Conservation (phyloP, 169 alveolate genomes). For the Plasmodium gonderi region DNA sequence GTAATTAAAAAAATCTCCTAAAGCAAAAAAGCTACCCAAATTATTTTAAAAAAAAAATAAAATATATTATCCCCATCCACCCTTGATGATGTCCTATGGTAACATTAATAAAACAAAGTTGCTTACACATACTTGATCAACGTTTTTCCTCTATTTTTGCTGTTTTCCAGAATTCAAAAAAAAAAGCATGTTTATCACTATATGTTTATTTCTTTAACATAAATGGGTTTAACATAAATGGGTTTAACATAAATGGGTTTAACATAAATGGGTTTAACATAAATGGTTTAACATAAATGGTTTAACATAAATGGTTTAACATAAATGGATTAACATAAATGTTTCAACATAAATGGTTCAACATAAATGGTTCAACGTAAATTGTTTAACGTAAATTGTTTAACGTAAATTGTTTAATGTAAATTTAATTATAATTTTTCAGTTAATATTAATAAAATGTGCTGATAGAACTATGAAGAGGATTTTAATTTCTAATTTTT, state of each 20-base stretch:
- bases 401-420: not conserved
- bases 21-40: not conserved
- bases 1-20: not conserved
- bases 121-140: not conserved
- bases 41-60: not conserved
- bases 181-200: not conserved
- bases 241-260: too few species aligned
- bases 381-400: too few species aligned
- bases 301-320: too few species aligned
- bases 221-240: too few species aligned
- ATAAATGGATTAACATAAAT: too few species aligned
- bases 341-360: too few species aligned
- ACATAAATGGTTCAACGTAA: too few species aligned
- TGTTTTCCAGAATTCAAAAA: not conserved
- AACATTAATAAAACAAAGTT: not conserved
- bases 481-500: not conserved
- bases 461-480: not conserved
- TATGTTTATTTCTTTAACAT: too few species aligned
- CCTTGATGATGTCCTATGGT: not conserved
- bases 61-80: not conserved
- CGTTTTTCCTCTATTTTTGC: not conserved
- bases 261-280: too few species aligned
- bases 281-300: too few species aligned
- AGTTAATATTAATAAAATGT: not conserved
- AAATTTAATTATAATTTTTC: not conserved